These are phyloP conservation scores for Coelastrella sp. DNA, from an alignment of 139 green algal species.

Conservation along the genomic window DNA sequence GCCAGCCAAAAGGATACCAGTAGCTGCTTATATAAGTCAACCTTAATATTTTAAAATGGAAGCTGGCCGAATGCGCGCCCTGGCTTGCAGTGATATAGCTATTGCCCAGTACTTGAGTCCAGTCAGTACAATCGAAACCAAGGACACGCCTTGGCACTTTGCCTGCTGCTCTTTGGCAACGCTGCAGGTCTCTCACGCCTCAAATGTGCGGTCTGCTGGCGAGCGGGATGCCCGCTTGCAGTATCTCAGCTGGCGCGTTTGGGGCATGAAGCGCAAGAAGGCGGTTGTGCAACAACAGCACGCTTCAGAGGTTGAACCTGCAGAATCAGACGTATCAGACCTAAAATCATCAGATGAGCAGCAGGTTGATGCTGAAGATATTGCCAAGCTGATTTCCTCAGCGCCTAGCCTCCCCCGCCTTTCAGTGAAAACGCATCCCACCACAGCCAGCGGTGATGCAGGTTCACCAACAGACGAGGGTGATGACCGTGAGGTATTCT, in stretches of 20 bases:
- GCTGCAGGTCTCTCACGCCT: conserved; percentile 30
- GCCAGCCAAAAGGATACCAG: neutral
- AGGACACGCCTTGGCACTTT: no score
- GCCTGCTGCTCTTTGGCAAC: neutral
- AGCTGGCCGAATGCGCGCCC: no score
- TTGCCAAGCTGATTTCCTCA: conserved; percentile 27
- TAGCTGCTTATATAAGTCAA: no score
- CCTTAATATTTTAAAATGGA: no score
- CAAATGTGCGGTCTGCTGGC: conserved; percentile 13
- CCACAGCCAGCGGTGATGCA: neutral
- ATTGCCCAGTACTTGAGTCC: no score
- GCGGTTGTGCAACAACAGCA: conserved; percentile 19
- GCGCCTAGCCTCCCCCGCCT: conserved; percentile 13
- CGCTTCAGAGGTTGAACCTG: neutral
- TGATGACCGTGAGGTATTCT: conserved; percentile 25
- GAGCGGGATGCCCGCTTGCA: conserved; percentile 83
- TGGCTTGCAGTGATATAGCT: no score
- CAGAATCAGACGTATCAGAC: conserved; percentile 48
- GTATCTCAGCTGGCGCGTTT: conserved; percentile 90
- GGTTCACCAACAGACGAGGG: neutral
- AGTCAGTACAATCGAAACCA: no score
- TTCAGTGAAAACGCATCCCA: conserved; percentile 17
- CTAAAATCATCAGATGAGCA: conserved; percentile 13
- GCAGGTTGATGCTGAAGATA: conserved; percentile 16
- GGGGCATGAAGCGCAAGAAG: conserved; percentile 80